Evolutionary conservation across 202 grass and related monocot genomes (phyloP).

Genomic region (Alloteropsis angusta): DNA sequence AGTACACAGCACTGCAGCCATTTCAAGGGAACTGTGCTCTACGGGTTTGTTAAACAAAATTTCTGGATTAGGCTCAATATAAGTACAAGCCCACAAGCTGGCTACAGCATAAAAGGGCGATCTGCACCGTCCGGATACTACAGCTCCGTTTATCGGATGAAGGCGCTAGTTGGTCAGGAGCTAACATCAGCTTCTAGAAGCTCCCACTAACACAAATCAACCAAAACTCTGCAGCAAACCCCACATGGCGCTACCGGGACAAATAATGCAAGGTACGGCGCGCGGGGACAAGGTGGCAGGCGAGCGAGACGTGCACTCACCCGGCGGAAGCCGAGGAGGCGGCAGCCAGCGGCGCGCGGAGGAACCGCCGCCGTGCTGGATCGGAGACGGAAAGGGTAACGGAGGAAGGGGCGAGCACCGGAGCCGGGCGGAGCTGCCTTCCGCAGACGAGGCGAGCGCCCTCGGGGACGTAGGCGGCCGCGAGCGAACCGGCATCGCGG

Average conservation of each 20-base stretch:
- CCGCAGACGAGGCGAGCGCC: slow-evolving; percentile 12
- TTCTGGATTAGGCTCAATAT: neutral
- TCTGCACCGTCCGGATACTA: neutral
- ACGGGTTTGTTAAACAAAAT: neutral
- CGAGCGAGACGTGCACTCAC: neutral
- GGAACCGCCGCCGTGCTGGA: neutral
- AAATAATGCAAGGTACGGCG: neutral
- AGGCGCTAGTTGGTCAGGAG: neutral
- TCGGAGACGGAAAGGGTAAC: neutral
- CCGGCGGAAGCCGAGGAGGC: slow-evolving; percentile 11
- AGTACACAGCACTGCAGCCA: neutral
- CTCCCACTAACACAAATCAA: neutral
- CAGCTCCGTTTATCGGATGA: neutral
- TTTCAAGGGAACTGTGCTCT: neutral
- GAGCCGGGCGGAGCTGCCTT: slow-evolving; percentile 8
- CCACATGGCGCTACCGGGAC: neutral
- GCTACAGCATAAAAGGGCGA: neutral
- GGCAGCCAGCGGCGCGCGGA: neutral
- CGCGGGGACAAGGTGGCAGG: neutral
- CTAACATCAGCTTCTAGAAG: neutral
- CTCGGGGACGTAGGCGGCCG: neutral
- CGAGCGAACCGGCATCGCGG: neutral
- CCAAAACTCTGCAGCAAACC: neutral
- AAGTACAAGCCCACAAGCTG: neutral
- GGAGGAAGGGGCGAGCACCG: neutral